Percentiles rank a stretch among this genome's conserved stretches.
Conservation (phyloP, 352 stramenopile species). For the Pythium dissotocum region DNA sequence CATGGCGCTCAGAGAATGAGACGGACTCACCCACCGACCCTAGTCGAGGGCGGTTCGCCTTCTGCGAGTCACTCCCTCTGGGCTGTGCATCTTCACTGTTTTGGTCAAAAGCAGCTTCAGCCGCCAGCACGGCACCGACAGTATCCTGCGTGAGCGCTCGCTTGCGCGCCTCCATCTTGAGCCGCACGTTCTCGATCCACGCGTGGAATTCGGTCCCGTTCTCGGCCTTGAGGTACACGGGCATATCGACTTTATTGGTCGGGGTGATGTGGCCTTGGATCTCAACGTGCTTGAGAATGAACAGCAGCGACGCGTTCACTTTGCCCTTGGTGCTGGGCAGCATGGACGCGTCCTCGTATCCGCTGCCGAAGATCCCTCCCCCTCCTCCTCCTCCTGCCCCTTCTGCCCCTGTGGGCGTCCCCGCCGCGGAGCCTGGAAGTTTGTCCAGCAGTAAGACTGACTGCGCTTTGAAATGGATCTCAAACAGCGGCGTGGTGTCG, state of each 20-base stretch:
- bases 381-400: neutral
- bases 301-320: constrained; percentile 33
- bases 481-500: constrained; percentile 49
- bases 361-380: neutral
- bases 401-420: neutral
- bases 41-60: neutral
- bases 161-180: constrained; percentile 56
- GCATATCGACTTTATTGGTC: constrained; percentile 42
- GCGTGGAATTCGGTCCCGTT: constrained; percentile 39
- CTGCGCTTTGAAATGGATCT: constrained; percentile 56
- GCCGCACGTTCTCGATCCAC: constrained; percentile 51
- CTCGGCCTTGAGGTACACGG: constrained; percentile 54
- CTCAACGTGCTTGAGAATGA: constrained; percentile 57
- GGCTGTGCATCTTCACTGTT: neutral
- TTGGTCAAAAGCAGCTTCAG: neutral
- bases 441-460: constrained; percentile 42
- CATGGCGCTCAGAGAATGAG: constrained; percentile 19
- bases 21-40: constrained; percentile 12
- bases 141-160: constrained; percentile 30
- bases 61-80: neutral
- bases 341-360: constrained; percentile 18
- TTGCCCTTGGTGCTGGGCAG: constrained; percentile 27
- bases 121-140: constrained; percentile 20
- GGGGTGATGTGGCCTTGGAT: constrained; percentile 39
- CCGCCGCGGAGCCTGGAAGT: neutral